Conservation (phyloP, 1,284 basidiomycete genomes). For the Irpex sp. region DNA sequence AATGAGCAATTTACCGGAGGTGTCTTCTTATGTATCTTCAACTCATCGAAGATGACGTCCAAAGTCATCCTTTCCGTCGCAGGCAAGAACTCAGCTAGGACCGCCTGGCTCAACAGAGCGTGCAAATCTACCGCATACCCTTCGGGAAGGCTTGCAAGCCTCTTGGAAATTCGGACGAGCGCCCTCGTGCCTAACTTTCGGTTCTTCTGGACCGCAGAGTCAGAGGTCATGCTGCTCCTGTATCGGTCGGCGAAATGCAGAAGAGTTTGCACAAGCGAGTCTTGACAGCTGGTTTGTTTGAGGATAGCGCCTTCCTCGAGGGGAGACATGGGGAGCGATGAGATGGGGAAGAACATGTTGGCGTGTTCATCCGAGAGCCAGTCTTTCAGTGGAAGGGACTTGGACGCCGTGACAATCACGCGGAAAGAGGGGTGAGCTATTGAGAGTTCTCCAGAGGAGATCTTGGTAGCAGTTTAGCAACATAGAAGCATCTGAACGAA, state of each 20-base stretch:
- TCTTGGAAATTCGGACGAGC: conserved; percentile 50
- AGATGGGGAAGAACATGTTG: conserved; percentile 65
- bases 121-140: conserved; percentile 38
- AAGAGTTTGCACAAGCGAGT: conserved; percentile 16
- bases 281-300: conserved; percentile 21
- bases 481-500: background rate
- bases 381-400: conserved; percentile 56
- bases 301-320: conserved; percentile 36
- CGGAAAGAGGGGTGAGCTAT: conserved; percentile 56
- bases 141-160: conserved; percentile 41
- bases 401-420: conserved; percentile 57
- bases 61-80: conserved; percentile 53
- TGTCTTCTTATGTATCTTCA: conserved; percentile 39
- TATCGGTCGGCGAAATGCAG: conserved; percentile 52
- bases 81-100: conserved; percentile 61
- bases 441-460: conserved; percentile 39
- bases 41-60: conserved; percentile 47
- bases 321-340: conserved; percentile 53
- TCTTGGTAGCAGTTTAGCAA: conserved; percentile 22
- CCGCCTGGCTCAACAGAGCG: conserved; percentile 41
- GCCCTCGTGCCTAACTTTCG: conserved; percentile 58
- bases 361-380: conserved; percentile 64
- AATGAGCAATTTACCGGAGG: conserved; percentile 33
- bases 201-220: conserved; percentile 51
- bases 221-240: conserved; percentile 46